Evolutionary conservation across 306 rosid species (phyloP), one percentile per base, ranked within the genome.

Genomic region (Vicia faba): DNA sequence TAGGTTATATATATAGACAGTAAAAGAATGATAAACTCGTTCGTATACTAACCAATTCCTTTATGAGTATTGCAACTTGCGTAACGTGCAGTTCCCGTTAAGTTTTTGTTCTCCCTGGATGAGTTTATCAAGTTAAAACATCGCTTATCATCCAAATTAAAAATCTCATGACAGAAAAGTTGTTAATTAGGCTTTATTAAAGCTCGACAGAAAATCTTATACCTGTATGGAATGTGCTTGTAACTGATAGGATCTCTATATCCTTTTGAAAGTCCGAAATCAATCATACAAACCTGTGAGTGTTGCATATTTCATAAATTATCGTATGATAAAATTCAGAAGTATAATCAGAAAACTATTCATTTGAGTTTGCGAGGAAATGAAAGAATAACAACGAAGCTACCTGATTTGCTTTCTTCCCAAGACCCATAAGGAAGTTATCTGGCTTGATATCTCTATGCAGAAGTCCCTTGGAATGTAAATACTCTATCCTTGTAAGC

Each of bases 391-490:
- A 26, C 12, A 51, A 69, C 66, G 41, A 59, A 36, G 69, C 28
- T 63, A 93, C 98, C 95, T 86, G 89, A 75, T 80, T 93, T 66
- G 96, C 91, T 82, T 89, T 93, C 76, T 88, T 91, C 45, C 96
- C 96, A 62, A 93, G 95, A 56, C 98, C 97, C 96, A 89, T 89
- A 49, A 93, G 96, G 76, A 89, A 89, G 80, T 93, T 89, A 84
- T 93, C 98, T 1, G 96, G 96, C 71, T 93, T 93, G 61, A 93
- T 88, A 62, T 93, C 98, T 84, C 98, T 87, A 15, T 93, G 98
- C 87, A 93, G 71, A 75, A 80, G 84, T 33, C 87, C 87, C 74
- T 80, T 84, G 16, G 93, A 82, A 75, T 87, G 89, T 56, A 87
- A 53, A 69, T 80, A 80, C 50, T 87, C 89, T 68, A 84, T 79